Conservation (phyloP, 805 yeast genomes). For the Phaffomyces antillensis region DNA sequence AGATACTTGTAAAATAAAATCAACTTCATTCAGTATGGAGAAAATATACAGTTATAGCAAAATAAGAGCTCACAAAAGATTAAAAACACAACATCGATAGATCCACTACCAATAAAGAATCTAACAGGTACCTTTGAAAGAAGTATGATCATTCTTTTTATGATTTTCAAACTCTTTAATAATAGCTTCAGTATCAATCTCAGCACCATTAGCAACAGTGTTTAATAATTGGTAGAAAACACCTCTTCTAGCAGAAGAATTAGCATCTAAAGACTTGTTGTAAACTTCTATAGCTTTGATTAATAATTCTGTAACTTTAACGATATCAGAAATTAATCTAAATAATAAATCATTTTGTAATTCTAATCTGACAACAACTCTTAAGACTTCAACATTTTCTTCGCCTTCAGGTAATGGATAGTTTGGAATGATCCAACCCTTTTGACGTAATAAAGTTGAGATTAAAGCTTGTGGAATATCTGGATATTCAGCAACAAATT, state of each 20-base stretch:
- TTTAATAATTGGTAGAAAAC: conserved; percentile 41
- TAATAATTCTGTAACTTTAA: conserved; percentile 45
- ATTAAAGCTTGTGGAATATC: conserved; percentile 76
- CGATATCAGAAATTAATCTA: conserved; percentile 55
- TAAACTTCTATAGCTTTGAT: conserved; percentile 36
- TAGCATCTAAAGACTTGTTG: conserved; percentile 5
- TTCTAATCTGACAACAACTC: conserved; percentile 76
- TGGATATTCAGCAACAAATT: conserved; percentile 54
- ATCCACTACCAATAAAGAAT: neutral
- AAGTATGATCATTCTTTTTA: conserved; percentile 18
- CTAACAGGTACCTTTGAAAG: conserved; percentile 24
- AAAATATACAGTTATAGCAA: too few relatives aligned
- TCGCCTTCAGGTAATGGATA: conserved; percentile 68
- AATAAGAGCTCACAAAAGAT: too few relatives aligned
- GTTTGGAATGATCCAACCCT: conserved; percentile 86
- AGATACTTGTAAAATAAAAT: too few relatives aligned
- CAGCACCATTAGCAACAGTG: conserved; percentile 51
- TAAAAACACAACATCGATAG: neutral
- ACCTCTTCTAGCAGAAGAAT: conserved; percentile 20
- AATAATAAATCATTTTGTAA: conserved; percentile 56
- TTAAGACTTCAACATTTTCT: conserved; percentile 57
- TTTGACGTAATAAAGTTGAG: conserved; percentile 64
- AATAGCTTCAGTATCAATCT: conserved; percentile 25
- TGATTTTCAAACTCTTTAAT: conserved; percentile 16
- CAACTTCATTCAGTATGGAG: too few relatives aligned